Base-by-base conservation (phyloP, 805 yeast genomes). In the Lipomyces yamadae region DNA sequence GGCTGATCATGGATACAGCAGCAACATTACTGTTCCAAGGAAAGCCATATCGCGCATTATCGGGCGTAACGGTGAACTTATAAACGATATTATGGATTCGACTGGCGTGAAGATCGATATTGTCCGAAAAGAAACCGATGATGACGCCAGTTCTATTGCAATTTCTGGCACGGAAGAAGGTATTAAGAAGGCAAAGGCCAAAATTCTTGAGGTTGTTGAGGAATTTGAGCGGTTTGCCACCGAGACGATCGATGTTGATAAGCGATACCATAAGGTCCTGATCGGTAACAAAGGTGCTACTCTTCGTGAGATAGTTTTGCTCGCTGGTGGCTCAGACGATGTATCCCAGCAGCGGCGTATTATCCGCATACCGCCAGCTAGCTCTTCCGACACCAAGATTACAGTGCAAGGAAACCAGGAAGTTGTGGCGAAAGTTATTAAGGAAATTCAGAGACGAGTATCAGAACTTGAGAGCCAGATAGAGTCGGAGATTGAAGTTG, bases 51-150 rank as follows among this genome's bases (percentile, higher is more conserved):
- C 97, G 29, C 84, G 92, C 75, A 87, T 95, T 66, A 92, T 95
- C 76, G 99, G 99, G 74, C 92, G 90, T 75, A 82, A 83, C 67
- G 98, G 98, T 76, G 94, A 91, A 68, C 85, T 84, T 61, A 89
- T 95, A 74, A 90, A 88, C 69, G 91, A 89, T 74, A 88, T 96
- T 65, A 85, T 91, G 68, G 92, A 88, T 61, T 85, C 83, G 53
- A 80, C 87, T 50, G 90, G 88, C 57, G 76, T 81, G n/a, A 66
- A 74, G 33, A 77, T 80, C 58, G 80, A 80, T 54, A 73, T 80
- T 65, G 76, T 76, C 42, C 82, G 81, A 32, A 81, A 81, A 60
- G 78, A 77, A 18, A 78, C 76, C 42, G 88, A 84, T 62, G 79
- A 81, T 58, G 82, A 78, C 42, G 69, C 79, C 15, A 89, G 87